phyloP scores from a whole-genome alignment of 2,329 filamentous ascomycete genomes.

The Macrophomina phaseolina region DNA sequence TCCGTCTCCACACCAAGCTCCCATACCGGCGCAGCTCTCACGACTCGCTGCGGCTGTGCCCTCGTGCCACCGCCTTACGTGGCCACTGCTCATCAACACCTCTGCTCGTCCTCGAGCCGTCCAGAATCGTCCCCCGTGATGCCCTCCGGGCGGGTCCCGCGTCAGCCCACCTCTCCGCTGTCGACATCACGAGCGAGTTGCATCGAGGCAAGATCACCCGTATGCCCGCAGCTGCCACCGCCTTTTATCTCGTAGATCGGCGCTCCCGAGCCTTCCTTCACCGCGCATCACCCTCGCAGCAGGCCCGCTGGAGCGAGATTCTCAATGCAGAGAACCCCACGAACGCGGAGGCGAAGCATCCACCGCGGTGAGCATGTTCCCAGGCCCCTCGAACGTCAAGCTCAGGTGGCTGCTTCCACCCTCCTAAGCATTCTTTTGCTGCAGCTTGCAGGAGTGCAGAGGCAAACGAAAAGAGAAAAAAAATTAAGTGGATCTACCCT shows the following conservation, averaged over 20 bases:
- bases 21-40: conserved; percentile 1
- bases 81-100: conserved; percentile 1
- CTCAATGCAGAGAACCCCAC: no score
- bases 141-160: neutral
- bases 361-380: no score
- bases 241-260: neutral
- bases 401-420: neutral
- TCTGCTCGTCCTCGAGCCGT: neutral
- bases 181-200: conserved; percentile 1
- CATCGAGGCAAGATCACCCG: conserved; percentile 4
- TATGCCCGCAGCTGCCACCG: conserved; percentile 10
- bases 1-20: conserved; percentile 1
- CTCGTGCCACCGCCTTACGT: conserved; percentile 22
- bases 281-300: neutral
- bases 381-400: neutral
- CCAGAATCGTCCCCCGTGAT: neutral
- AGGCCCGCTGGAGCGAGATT: no score
- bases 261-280: neutral
- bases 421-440: no score
- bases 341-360: no score
- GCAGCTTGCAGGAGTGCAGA: neutral
- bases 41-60: conserved; percentile 14
- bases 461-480: neutral
- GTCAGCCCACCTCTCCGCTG: neutral
- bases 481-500: conserved; percentile 6